Evolutionary conservation across 2,329 filamentous ascomycete species (phyloP), one percentile per base, ranked within the genome.

Genomic region (Paradendryphiella salina): DNA sequence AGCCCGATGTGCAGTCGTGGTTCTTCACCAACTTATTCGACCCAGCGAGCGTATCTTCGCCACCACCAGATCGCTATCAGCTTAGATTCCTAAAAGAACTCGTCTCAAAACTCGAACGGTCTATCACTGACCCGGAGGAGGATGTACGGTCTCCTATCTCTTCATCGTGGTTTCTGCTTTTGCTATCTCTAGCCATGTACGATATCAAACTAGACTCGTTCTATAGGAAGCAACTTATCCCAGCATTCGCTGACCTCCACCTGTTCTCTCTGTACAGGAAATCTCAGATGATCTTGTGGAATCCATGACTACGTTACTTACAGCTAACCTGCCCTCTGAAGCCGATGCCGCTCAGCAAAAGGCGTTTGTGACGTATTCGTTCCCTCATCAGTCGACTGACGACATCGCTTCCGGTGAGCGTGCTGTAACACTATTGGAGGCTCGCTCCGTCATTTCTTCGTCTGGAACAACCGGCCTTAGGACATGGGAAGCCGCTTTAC

Each of bases 281-380:
- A 85, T 96, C 38, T 90, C 87, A 55, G 89, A 96, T 73, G 80
- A 87, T 71, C 81, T 96, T 64, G 89, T 93, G 81, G 78, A 79
- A 47, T 77, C 79, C 31, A 80, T 95, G 60, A 84, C 86, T 46
- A 73, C 78, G 53, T 79, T 94, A 18, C 79, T 95, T 50, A 78
- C 80, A 15, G 78, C 80, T 23, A 82, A 84, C 13, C 73, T 88
- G 13, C 84, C 82, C n/a, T 80, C 85, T 15, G 85, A 90, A 66
- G 70, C 80, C 20, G 76, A 80, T 32, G 82, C 85, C 48, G 88
- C 84, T 18, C 89, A 92, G 73, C 82, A 85, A 63, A 88, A 88
- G 68, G 84, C 84, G 26, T 87, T 86, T 67, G 88, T 95, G 50
- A 90, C 86, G 31, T 96, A 95, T 67, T 67, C 72, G 13, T 78